These are phyloP conservation scores for Cystobasidium ongulense DNA, from an alignment of 768 basidiomycete species.

Conservation along the genomic window DNA sequence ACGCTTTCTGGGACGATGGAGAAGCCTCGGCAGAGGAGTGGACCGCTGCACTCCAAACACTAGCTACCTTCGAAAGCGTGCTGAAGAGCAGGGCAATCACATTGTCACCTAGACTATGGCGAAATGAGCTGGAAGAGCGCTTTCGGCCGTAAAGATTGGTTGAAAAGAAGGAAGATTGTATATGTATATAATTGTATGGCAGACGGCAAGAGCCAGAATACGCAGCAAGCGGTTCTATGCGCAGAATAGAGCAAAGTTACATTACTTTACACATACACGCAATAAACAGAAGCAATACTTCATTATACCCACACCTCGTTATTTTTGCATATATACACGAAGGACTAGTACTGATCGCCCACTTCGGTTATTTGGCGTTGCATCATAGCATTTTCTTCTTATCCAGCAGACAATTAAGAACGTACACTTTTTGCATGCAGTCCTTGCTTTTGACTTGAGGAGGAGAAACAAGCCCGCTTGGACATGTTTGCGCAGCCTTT, in stretches of 20 bases:
- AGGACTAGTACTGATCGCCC: too few relatives aligned
- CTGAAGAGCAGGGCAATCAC: not conserved
- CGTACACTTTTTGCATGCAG: too few relatives aligned
- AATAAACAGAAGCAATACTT: too few relatives aligned
- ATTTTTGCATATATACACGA: not conserved
- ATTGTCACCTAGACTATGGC: not conserved
- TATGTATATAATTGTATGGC: too few relatives aligned
- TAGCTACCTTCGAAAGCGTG: not conserved
- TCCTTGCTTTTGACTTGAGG: too few relatives aligned
- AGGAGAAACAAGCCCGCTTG: not conserved
- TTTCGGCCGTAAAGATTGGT: not conserved
- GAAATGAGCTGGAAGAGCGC: not conserved
- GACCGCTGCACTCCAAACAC: not conserved
- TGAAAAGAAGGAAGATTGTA: not conserved
- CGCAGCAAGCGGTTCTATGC: not conserved
- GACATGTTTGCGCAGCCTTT: not conserved
- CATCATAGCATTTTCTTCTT: too few relatives aligned
- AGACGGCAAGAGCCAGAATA: too few relatives aligned
- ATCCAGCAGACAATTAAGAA: too few relatives aligned
- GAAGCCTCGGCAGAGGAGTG: not conserved
- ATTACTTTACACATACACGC: too few relatives aligned
- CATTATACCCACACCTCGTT: not conserved
- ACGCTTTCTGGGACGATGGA: slow-evolving; percentile 5
- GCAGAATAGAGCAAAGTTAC: too few relatives aligned
- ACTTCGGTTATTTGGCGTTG: too few relatives aligned